phyloP scores from a whole-genome alignment of 441 rosid genomes.

The Adansonia rubrostipa region DNA sequence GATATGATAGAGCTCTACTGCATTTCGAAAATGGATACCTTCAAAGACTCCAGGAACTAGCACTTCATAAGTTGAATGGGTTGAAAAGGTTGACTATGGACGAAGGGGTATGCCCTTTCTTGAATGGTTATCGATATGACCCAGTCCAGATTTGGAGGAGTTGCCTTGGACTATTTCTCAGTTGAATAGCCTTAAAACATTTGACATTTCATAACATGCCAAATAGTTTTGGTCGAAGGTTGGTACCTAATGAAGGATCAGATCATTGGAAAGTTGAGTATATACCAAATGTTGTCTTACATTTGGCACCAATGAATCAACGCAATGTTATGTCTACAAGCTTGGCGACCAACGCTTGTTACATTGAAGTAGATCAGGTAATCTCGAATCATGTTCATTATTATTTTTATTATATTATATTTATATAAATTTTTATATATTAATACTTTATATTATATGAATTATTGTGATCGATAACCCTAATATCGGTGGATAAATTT shows the following conservation, averaged over 20 bases:
- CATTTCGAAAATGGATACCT: neutral
- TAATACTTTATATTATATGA: no score
- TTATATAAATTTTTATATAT: no score
- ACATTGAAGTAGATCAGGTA: neutral
- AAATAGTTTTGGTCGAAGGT: neutral
- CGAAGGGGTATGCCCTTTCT: conserved; percentile 17
- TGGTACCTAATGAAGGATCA: conserved; percentile 1
- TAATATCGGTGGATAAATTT: no score
- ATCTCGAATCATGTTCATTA: no score
- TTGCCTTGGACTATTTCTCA: neutral
- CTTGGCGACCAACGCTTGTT: neutral
- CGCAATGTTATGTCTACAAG: neutral
- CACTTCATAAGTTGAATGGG: neutral
- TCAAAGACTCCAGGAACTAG: conserved; percentile 13
- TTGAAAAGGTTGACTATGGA: conserved; percentile 9
- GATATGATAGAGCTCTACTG: conserved; percentile 7
- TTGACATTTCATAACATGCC: neutral
- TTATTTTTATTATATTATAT: no score
- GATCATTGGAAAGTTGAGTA: conserved; percentile 12
- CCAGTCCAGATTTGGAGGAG: neutral
- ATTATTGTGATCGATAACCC: no score
- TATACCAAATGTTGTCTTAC: neutral
- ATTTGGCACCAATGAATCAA: neutral
- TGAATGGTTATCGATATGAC: conserved; percentile 6
- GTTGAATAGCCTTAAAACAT: neutral